phyloP scores from a whole-genome alignment of 768 basidiomycete genomes.

The Mycena galericulata region DNA sequence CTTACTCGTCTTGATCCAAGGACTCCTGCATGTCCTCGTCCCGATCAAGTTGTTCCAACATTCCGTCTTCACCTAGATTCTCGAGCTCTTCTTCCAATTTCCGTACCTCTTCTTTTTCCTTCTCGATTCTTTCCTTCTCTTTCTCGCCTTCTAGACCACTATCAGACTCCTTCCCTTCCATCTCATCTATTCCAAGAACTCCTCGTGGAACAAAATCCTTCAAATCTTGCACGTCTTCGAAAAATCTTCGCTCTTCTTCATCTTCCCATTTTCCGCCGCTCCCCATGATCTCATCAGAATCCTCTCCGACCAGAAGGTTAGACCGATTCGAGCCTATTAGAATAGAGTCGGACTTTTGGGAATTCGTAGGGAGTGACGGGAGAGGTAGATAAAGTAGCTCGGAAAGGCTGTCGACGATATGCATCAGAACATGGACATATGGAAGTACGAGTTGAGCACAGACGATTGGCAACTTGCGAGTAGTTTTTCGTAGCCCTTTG shows the following conservation, averaged over 20 bases:
- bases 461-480: conserved; percentile 90
- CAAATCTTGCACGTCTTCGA: conserved; percentile 92
- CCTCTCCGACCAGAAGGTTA: conserved; percentile 55
- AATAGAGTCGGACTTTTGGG: conserved; percentile 86
- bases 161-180: conserved; percentile 49
- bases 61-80: conserved; percentile 59
- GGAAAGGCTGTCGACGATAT: conserved; percentile 71
- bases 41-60: conserved; percentile 42
- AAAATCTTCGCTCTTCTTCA: conserved; percentile 95
- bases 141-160: conserved; percentile 57
- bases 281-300: conserved; percentile 66
- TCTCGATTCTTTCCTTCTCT: conserved; percentile 67
- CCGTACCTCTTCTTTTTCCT: conserved; percentile 75
- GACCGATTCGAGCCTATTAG: conserved; percentile 69
- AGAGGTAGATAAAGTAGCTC: conserved; percentile 89
- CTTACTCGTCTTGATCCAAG: conserved; percentile 52
- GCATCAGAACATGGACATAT: conserved; percentile 8
- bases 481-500: conserved; percentile 93
- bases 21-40: conserved; percentile 45
- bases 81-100: conserved; percentile 85
- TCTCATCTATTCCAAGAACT: conserved; percentile 82
- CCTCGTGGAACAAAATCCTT: conserved; percentile 92
- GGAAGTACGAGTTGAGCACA: conserved; percentile 37
- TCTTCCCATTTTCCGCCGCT: conserved; percentile 96
- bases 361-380: conserved; percentile 84